These are phyloP conservation scores for Cylindrotheca fusiformis DNA, from an alignment of 108 stramenopile species.

Conservation along the genomic window DNA sequence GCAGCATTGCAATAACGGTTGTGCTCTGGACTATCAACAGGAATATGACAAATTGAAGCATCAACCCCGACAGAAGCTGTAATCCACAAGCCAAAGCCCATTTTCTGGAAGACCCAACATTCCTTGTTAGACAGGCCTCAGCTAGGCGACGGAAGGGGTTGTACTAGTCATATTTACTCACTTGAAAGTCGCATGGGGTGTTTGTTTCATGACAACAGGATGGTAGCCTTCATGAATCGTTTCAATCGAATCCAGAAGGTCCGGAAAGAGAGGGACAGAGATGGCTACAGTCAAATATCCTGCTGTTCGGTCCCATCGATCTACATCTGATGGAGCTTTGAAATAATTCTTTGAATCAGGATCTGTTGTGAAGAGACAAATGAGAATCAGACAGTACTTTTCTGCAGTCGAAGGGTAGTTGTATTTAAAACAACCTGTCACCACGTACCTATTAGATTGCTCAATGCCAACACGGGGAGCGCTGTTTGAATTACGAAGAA, in stretches of 20 bases:
- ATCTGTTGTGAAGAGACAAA: background rate
- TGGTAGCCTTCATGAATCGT: conserved; percentile 1
- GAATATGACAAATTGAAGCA: conserved; percentile 1
- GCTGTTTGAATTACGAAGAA: conserved; percentile 1
- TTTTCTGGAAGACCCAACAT: background rate
- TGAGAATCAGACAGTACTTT: background rate
- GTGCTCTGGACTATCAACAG: conserved; percentile 2
- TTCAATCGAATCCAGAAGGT: conserved; percentile 6
- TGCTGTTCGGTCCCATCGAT: background rate
- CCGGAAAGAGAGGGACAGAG: background rate
- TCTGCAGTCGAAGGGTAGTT: background rate
- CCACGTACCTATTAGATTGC: background rate
- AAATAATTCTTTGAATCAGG: background rate
- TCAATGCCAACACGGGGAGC: background rate
- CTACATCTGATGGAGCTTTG: background rate
- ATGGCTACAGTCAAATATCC: background rate
- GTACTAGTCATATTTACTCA: too few relatives aligned
- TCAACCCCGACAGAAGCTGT: background rate
- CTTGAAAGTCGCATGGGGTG: conserved; percentile 1
- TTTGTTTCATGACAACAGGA: conserved; percentile 2
- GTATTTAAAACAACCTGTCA: background rate
- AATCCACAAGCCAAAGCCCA: background rate
- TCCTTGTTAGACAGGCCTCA: too few relatives aligned
- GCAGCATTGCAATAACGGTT: conserved; percentile 4
- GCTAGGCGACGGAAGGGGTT: too few relatives aligned